Evolutionary conservation across 2,329 filamentous ascomycete species (phyloP), one percentile per base, ranked within the genome.

Genomic region (Fusarium coffeatum): DNA sequence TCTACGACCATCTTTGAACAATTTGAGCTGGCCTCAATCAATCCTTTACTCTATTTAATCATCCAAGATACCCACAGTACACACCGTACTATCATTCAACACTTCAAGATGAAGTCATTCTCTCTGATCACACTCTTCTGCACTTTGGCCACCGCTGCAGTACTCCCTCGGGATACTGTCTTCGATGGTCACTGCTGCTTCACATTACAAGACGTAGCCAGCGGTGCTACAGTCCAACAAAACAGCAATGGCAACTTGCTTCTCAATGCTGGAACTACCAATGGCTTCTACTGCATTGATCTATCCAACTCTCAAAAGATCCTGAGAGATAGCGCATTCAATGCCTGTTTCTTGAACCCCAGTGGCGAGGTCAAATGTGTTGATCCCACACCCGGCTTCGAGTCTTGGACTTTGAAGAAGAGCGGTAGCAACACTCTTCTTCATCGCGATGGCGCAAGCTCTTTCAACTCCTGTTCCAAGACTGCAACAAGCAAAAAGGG

Each of bases 241-340:
- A 68, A 75, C 43, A 55, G 58, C n/a, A 68, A 59, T 22, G 78
- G 78, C 46, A 68, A 70, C 43, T 57, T 79, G 23, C 75, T 76
- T 49, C 62, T 80, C 27, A 67, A 73, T 18, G 71, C 70, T 4
- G 66, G 49, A 46, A 60, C 72, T 8, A 61, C 72, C 2, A 55
- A 71, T 0, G 77, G 77, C 23, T 77, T 76, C 72, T 80, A 77
- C 62, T 80, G 78, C 63, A 73, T 79, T 23, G 54, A 79, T 28
- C 59, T 76, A 15, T 59, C 72, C 23, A 55, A 74, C 42, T 11
- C 64, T 0, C 71, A 69, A n/a, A 68, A 74, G 4, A 55, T 78
- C 6, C 72, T 80, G 12, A 69, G 66, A 18, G 78, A 80, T 40
- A 59, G 58, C 34, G 63, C 59, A 60, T 71, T 74, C 66, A 78